Conservation (phyloP, 768 basidiomycete genomes). For the Termitomyces sp. region DNA sequence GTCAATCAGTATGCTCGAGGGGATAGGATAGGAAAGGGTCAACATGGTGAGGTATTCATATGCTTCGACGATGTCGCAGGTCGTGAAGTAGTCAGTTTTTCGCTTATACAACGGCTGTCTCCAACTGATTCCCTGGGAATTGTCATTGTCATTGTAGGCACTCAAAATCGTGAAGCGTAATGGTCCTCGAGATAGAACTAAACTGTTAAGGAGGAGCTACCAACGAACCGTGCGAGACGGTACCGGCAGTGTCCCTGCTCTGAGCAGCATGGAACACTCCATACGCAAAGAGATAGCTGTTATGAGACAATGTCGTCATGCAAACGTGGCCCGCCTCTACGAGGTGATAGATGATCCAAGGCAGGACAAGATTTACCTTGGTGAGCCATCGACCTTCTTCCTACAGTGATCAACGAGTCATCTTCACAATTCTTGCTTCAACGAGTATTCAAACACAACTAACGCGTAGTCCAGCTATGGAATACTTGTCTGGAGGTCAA, state of each 20-base stretch:
- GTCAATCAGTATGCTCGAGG: conserved; percentile 51
- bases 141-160: conserved; percentile 41
- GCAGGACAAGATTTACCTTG: conserved; percentile 70
- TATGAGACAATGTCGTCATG: too few relatives aligned
- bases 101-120: too few relatives aligned
- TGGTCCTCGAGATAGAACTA: conserved; percentile 49
- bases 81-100: conserved; percentile 46
- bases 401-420: conserved; percentile 46
- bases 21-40: background rate
- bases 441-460: background rate
- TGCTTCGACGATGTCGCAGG: conserved; percentile 42
- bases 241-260: background rate
- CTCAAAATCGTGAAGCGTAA: conserved; percentile 57
- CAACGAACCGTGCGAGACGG: conserved; percentile 25
- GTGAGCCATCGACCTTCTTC: conserved; percentile 31
- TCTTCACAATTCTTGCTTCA: background rate
- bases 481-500: conserved; percentile 40
- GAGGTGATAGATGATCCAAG: conserved; percentile 12
- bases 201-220: conserved; percentile 40
- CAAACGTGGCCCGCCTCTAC: too few relatives aligned
- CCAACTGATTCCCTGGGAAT: too few relatives aligned
- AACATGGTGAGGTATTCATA: conserved; percentile 69
- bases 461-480: conserved; percentile 33
- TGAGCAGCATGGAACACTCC: too few relatives aligned
- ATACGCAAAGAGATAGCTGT: too few relatives aligned